Conservation (phyloP, 768 basidiomycete species). For the Leccinum barrowsii region DNA sequence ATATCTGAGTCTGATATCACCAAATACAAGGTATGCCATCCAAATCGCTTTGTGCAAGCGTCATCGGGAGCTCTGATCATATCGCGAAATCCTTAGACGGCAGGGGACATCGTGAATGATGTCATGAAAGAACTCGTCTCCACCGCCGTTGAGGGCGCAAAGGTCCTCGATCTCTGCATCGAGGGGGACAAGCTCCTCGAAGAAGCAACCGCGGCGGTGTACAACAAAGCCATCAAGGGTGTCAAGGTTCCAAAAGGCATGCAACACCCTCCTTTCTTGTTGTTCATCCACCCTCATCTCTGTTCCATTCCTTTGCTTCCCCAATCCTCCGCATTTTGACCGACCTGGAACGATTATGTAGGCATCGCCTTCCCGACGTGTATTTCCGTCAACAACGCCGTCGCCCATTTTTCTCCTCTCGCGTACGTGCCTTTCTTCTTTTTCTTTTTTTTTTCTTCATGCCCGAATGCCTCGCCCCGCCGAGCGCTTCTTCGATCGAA, state of each 20-base stretch:
- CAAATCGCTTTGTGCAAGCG: conserved; percentile 9
- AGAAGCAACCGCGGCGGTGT: conserved; percentile 77
- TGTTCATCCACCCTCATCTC: not conserved
- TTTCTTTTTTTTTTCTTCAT: not conserved
- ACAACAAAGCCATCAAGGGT: conserved; percentile 88
- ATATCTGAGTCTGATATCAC: conserved; percentile 73
- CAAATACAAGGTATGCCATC: conserved; percentile 71
- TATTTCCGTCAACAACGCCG: conserved; percentile 92
- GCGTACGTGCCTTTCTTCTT: conserved; percentile 49
- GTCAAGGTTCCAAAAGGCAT: conserved; percentile 84
- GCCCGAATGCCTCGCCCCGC: not conserved
- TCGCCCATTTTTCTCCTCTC: conserved; percentile 96
- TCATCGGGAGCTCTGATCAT: conserved; percentile 10
- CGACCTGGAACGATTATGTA: conserved; percentile 24
- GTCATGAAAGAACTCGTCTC: conserved; percentile 84
- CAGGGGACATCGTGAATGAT: conserved; percentile 84
- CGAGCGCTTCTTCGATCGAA: conserved; percentile 17
- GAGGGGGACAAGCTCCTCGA: conserved; percentile 94
- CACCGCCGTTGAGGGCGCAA: conserved; percentile 75
- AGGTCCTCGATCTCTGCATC: conserved; percentile 83
- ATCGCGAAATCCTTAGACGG: conserved; percentile 49
- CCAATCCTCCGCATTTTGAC: conserved; percentile 6
- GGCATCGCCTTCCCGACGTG: conserved; percentile 94
- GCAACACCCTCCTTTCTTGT: conserved; percentile 18
- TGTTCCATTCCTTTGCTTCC: not conserved